These are phyloP conservation scores for Calonectria henricotiae DNA, from an alignment of 2,329 filamentous ascomycete genomes.

Conservation along the genomic window DNA sequence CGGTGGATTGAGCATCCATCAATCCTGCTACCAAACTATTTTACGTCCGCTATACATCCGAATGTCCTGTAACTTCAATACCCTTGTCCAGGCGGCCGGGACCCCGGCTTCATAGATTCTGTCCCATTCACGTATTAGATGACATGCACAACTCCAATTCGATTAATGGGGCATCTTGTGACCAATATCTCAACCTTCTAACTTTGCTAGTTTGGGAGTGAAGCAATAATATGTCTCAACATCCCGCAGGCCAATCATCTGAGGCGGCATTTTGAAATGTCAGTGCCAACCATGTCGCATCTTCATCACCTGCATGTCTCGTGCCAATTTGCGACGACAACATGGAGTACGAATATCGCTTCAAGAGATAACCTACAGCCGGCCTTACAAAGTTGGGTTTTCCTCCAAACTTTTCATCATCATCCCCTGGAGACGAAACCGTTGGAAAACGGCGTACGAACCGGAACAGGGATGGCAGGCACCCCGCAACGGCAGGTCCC, in stretches of 20 bases:
- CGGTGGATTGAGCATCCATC: conserved; percentile 24
- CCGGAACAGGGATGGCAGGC: conserved; percentile 41
- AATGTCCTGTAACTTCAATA: not conserved
- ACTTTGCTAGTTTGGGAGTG: conserved; percentile 27
- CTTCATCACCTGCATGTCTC: conserved; percentile 18
- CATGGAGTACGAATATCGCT: conserved; percentile 14
- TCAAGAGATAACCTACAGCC: conserved; percentile 18
- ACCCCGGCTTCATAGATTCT: conserved; percentile 10
- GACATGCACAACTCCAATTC: conserved; percentile 9
- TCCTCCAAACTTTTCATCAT: conserved; percentile 13
- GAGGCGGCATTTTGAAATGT: not conserved
- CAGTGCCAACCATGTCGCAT: conserved; percentile 2
- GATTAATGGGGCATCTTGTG: not conserved
- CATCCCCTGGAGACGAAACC: conserved; percentile 30
- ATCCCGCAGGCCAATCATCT: conserved; percentile 19
- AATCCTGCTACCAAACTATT: not conserved
- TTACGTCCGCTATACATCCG: not conserved
- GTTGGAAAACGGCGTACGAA: conserved; percentile 39
- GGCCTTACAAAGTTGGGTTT: conserved; percentile 10
- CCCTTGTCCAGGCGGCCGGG: not conserved
- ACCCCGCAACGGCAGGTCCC: conserved; percentile 46
- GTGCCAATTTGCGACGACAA: not conserved
- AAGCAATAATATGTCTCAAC: conserved; percentile 29
- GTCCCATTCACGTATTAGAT: conserved; percentile 13
- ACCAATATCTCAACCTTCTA: conserved; percentile 14